Evolutionary conservation across 257 asterid species (phyloP), one percentile per base, ranked within the genome.

Genomic region (Solanum megistacrolobum): DNA sequence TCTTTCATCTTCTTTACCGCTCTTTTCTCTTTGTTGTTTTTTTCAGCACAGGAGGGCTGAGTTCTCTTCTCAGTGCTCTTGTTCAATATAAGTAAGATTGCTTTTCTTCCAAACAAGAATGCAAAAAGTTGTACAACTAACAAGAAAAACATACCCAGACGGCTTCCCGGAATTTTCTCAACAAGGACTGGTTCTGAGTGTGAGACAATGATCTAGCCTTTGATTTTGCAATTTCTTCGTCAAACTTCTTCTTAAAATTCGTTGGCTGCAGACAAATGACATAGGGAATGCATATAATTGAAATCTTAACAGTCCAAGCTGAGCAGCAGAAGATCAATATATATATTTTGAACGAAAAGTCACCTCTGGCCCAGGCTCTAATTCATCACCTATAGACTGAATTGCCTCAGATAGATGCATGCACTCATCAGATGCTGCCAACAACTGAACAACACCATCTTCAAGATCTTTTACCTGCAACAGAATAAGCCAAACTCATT

Each of bases 381-480:
- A 94, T 84, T 89, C 95, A 84, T 92, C 86, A 86, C 94, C 94
- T 14, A 95, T 87, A 83, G 94, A 92, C 84, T 92, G 94, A 71
- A 94, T 90, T 52, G 97, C 96, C 52, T 79, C 90, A 55, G 99
- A 96, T 86, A 95, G 94, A 93, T 91, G 91, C 83, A 91, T 89
- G 88, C 97, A 94, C 11, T 95, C 96, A 75, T 95, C 93, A 73
- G 96, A 90, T 84, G 98, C 95, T 74, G 87, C 93, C 91, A 94
- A 73, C 90, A 97, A 91, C 62, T 94, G 88, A 78, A 89, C 35
- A 85, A 94, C 92, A 18, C 92, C 92, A 88, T 89, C 92, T 91
- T 97, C 99, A 34, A 96, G 96, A 91, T 96, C 94, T 89, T 95
- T 96, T 84, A 97, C 96, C 99, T 97, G 92, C 85, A 91, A 66